Evolutionary conservation across 495 filamentous ascomycete species (phyloP), one percentile per base, ranked within the genome.

Genomic region (Talaromyces thailandensis): DNA sequence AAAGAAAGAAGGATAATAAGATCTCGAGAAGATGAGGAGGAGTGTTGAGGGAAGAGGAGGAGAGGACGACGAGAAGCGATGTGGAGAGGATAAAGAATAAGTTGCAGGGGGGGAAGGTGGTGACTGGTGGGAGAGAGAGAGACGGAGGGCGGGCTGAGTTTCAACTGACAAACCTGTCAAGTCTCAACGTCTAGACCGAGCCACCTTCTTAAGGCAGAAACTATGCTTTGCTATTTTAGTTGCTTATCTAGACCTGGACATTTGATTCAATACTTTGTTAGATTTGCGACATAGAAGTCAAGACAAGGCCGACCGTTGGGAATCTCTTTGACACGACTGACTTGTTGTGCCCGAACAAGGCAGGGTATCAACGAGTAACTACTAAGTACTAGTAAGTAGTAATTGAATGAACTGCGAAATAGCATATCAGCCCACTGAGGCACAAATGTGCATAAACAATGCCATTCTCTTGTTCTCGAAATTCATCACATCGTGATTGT

Each of bases 201-300:
- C 58, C 58, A 60, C 8, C 7, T 50, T 26, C 6, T 28, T 50
- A 32, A 60, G 58, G 58, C 58, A 60, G 58, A 37, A 40, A 48
- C 18, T 24, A 21, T 37, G 40, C 35, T 40, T 31, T 32, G 56
- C 14, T n/a, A 68, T 64, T 66, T 64, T 68, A 64, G n/a, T n/a
- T n/a, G n/a, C n/a, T n/a, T n/a, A n/a, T n/a, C n/a, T n/a, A 65
- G 67, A 64, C 64, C 65, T 57, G 50, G 65, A 43, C 14, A 16
- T 16, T 40, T 40, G 35, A 40, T 16, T 40, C n/a, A n/a, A n/a
- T 40, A 40, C 31, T 35, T 35, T 35, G 31, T 2, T 35, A 35
- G 31, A 35, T 35, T 35, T 35, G 31, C 9, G 9, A 35, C 9
- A 35, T 35, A 35, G 31, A 35, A 35, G 31, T 35, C 9, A 35